Evolutionary conservation across 2,329 filamentous ascomycete species (phyloP), one percentile per base, ranked within the genome.

Genomic region (Rosellinia necatrix): DNA sequence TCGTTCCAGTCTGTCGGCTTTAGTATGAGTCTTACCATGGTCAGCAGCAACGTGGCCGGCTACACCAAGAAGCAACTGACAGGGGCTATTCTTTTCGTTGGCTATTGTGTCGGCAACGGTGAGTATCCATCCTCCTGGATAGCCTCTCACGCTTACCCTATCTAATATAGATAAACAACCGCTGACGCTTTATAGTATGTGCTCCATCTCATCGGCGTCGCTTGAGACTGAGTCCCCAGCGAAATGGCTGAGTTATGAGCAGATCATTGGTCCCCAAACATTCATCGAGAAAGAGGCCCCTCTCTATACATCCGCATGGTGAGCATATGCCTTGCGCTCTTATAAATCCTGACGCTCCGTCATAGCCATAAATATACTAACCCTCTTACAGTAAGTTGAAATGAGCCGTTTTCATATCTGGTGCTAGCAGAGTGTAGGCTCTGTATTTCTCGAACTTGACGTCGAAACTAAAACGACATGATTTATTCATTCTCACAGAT

Each of bases 221-320:
- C 19, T 19, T 15, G 9, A 21, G 8, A 7, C 10, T 4, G 6
- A 15, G 15, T 13, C 3, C 12, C 9, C 3, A 10, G 6, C 35
- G 10, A 43, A 38, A 27, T 6, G 3, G 21, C 44, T 60, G 24
- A 60, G 8, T 6, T 13, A 19, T 9, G 6, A 35, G 12, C 24
- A 64, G 62, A 62, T 64, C 21, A 63, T 64, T 19, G 62, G 60
- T 1, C 62, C 62, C 3, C 62, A 64, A 24, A 64, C 62, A 6
- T 64, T 84, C 63, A 79, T 76, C 44, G 66, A 69, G 1, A 74
- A 68, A 21, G 79, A 82, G 62, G 74, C 74, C 6, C 79, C 79
- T 1, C 69, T 74, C 2, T 82, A 82, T 65, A 75, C 76, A 7
- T 76, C 71, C 12, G 78, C 77, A 2, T 79, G 54, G 55, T 60